Conservation (phyloP, 345 rosid genomes). For the Pugionium cornutum region DNA sequence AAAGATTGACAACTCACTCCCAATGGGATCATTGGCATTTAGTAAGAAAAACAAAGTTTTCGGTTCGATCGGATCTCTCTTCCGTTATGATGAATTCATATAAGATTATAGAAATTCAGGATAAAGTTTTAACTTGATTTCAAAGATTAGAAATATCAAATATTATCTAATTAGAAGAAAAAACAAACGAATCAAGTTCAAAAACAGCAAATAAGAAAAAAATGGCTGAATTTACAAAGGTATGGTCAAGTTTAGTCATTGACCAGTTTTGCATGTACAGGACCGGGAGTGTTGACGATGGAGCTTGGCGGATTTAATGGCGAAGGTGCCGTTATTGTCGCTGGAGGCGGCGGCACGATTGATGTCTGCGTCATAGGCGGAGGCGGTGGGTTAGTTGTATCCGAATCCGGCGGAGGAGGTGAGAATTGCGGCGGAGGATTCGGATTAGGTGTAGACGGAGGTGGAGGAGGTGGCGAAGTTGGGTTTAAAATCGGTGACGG, state of each 20-base stretch:
- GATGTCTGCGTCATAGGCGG: conserved; percentile 25
- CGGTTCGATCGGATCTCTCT: conserved; percentile 6
- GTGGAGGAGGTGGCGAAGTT: conserved; percentile 28
- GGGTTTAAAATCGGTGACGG: conserved; percentile 45
- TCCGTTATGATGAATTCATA: conserved; percentile 13
- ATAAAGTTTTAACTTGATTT: not conserved
- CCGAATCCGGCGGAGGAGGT: conserved; percentile 39
- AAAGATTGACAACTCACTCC: conserved; percentile 24
- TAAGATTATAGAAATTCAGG: not conserved
- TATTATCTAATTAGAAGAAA: conserved; percentile 2
- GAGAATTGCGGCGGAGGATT: conserved; percentile 43
- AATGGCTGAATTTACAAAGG: conserved; percentile 29
- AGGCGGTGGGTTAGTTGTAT: conserved; percentile 33
- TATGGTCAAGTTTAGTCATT: conserved; percentile 18
- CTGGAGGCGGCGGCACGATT: conserved; percentile 35
- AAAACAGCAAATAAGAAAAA: conserved; percentile 3
- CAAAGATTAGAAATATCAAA: conserved; percentile 7
- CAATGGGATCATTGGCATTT: conserved; percentile 5
- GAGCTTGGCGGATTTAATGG: conserved; percentile 64
- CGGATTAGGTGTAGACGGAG: conserved; percentile 26
- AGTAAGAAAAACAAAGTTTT: not conserved
- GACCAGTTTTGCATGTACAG: conserved; percentile 50
- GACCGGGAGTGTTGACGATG: conserved; percentile 55
- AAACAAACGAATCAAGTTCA: conserved; percentile 27
- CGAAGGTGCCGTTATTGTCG: conserved; percentile 43